Percentiles rank a stretch among this genome's conserved stretches.
phyloP scores from a whole-genome alignment of 2,329 filamentous ascomycete species.

The Gaeumannomyces sp. region DNA sequence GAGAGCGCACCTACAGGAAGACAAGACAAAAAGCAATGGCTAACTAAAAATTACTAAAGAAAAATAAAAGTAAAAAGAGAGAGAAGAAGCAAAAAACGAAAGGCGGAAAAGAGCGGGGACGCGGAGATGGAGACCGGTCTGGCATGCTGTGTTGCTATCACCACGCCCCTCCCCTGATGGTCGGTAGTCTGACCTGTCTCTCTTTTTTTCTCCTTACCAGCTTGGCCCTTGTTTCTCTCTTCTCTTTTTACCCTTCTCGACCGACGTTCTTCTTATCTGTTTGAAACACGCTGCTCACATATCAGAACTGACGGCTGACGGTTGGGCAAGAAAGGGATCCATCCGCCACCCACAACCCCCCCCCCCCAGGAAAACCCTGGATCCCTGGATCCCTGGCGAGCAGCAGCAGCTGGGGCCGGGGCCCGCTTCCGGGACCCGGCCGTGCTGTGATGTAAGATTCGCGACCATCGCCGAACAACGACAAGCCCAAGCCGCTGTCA shows the following conservation, averaged over 20 bases:
- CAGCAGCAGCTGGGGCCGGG: no score
- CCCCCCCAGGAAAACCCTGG: no score
- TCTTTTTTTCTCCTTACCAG: neutral
- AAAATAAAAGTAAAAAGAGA: neutral
- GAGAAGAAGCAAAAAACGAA: neutral
- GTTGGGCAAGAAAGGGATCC: neutral
- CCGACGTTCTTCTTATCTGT: no score
- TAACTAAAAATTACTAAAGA: neutral
- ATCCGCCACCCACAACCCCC: no score
- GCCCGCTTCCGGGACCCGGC: no score
- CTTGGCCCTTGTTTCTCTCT: neutral
- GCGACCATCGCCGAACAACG: conserved; percentile 2
- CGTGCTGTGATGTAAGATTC: conserved; percentile 1
- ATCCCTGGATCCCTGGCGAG: no score
- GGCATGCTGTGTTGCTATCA: neutral
- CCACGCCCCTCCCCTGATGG: no score
- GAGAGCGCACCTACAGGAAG: neutral
- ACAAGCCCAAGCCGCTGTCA: conserved; percentile 9
- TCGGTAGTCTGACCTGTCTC: neutral
- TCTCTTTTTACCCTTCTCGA: neutral
- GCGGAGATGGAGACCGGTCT: neutral
- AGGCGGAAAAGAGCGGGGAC: neutral
- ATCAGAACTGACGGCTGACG: neutral
- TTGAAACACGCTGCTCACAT: no score
- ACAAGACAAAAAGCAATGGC: neutral